phyloP scores from a whole-genome alignment of 2,329 filamentous ascomycete genomes.

The Aureobasidium musti region DNA sequence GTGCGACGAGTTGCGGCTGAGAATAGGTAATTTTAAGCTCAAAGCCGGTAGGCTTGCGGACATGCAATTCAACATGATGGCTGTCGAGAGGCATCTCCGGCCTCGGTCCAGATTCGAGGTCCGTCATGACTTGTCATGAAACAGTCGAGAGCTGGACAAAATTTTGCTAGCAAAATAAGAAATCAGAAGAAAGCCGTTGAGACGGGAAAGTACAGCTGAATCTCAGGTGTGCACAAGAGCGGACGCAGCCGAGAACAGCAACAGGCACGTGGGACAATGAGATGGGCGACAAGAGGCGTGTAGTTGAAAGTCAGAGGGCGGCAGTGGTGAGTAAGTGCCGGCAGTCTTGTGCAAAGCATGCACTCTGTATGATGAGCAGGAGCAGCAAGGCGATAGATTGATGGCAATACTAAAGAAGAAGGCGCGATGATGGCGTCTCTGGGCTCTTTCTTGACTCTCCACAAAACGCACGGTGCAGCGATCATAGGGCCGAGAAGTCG shows the following conservation, averaged over 20 bases:
- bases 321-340: background rate
- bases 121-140: background rate
- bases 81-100: background rate
- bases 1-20: background rate
- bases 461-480: conserved; percentile 19
- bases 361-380: background rate
- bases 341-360: no score
- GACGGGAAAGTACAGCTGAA: background rate
- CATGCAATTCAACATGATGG: background rate
- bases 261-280: conserved; percentile 3
- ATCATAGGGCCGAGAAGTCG: conserved; percentile 19
- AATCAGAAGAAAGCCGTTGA: background rate
- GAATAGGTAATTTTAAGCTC: conserved; percentile 19
- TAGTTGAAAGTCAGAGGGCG: no score
- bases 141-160: background rate
- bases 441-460: conserved; percentile 1
- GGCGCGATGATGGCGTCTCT: background rate
- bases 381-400: no score
- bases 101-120: background rate
- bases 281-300: no score
- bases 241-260: background rate
- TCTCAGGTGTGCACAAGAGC: background rate
- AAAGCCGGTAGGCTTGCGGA: background rate
- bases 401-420: background rate
- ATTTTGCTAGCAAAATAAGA: background rate